A percentile compares a stretch with the other conserved stretches of the same genome.
phyloP scores from a whole-genome alignment of 2,329 filamentous ascomycete species.

The Alternaria angustiovoidea region DNA sequence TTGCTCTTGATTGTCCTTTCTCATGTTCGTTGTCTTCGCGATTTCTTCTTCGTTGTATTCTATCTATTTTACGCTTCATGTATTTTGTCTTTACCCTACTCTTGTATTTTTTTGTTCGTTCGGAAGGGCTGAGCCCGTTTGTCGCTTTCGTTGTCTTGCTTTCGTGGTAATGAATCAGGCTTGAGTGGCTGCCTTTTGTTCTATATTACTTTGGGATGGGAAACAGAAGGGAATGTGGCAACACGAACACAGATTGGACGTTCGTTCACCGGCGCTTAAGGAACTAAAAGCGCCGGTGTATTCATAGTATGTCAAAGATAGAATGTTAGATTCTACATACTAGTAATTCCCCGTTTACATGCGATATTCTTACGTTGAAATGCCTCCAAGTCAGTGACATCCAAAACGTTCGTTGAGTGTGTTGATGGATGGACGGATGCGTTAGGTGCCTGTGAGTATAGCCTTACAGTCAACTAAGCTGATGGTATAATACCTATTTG shows the following conservation, averaged over 20 bases:
- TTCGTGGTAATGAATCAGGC: slow-evolving; percentile 1
- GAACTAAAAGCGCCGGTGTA: not conserved
- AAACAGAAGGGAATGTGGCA: not conserved
- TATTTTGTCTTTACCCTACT: not conserved
- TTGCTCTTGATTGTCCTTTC: not conserved
- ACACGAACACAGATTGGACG: slow-evolving; percentile 3
- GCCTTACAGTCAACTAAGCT: too few species aligned
- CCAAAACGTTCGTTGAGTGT: not conserved
- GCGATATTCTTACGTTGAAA: too few species aligned
- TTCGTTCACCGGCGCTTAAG: not conserved
- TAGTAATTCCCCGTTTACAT: not conserved
- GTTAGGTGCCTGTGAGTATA: not conserved
- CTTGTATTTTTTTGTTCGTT: not conserved
- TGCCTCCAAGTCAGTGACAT: not conserved
- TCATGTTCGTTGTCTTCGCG: not conserved
- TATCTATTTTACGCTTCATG: slow-evolving; percentile 1
- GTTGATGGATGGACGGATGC: too few species aligned
- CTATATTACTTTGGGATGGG: not conserved
- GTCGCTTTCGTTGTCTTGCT: not conserved
- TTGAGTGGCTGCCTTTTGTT: not conserved
- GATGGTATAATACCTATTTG: too few species aligned
- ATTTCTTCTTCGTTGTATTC: not conserved
- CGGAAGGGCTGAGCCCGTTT: not conserved
- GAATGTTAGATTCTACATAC: not conserved
- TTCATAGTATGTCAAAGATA: not conserved